Percentiles rank a stretch among this genome's conserved stretches.
phyloP scores from a whole-genome alignment of 2,329 filamentous ascomycete species.

The Calonectria montana region DNA sequence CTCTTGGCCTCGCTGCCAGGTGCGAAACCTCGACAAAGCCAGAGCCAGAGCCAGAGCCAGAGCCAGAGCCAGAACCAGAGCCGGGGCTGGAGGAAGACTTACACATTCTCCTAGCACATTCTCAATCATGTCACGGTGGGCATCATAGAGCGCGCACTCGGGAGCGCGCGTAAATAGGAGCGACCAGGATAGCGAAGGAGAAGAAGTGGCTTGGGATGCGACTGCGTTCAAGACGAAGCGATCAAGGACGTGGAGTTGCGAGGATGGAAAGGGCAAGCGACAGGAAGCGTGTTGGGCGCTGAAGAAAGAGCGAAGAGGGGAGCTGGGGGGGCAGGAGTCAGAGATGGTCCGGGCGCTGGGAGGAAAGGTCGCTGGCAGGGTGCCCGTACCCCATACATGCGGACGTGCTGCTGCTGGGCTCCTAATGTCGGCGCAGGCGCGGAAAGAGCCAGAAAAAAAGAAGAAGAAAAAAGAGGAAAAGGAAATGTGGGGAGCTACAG shows the following conservation, averaged over 20 bases:
- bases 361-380: not conserved
- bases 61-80: slow-evolving; percentile 26
- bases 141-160: slow-evolving; percentile 48
- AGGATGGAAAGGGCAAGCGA: slow-evolving; percentile 34
- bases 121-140: slow-evolving; percentile 47
- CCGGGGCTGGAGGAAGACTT: slow-evolving; percentile 45
- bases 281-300: slow-evolving; percentile 27
- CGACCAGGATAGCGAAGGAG: slow-evolving; percentile 30
- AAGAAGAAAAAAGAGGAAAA: not conserved
- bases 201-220: slow-evolving; percentile 12
- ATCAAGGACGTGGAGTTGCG: slow-evolving; percentile 25
- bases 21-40: slow-evolving; percentile 16
- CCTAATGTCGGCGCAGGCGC: not conserved
- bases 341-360: slow-evolving; percentile 15
- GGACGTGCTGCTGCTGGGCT: not conserved
- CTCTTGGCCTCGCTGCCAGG: slow-evolving; percentile 42
- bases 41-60: slow-evolving; percentile 23
- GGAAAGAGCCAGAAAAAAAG: not conserved
- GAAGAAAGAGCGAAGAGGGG: slow-evolving; percentile 37
- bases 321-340: slow-evolving; percentile 28
- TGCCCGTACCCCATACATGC: not conserved
- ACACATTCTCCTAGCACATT: slow-evolving; percentile 58
- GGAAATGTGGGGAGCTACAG: not conserved
- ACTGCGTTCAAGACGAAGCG: slow-evolving; percentile 10
- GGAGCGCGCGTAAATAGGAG: slow-evolving; percentile 42